These are phyloP conservation scores for Gomphus bonarii DNA, from an alignment of 1,284 basidiomycete species.

Conservation along the genomic window DNA sequence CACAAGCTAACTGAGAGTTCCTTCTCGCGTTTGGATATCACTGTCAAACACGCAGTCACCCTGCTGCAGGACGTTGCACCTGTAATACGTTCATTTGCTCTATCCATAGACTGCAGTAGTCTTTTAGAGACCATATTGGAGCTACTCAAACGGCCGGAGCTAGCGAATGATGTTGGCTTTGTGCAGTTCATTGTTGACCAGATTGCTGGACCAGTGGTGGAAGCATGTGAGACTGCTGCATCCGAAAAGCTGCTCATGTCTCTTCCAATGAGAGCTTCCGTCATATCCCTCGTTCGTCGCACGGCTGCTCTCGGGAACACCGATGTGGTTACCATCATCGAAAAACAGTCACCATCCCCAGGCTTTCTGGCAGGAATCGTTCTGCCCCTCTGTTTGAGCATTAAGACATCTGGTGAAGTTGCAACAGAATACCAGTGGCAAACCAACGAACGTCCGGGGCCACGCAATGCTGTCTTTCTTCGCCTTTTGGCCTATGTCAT, in stretches of 20 bases:
- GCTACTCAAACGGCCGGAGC: slow-evolving; percentile 36
- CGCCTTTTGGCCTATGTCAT: slow-evolving; percentile 54
- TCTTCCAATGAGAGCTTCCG: slow-evolving; percentile 36
- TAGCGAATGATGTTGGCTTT: slow-evolving; percentile 43
- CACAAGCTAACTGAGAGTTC: slow-evolving; percentile 36
- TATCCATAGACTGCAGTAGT: slow-evolving; percentile 50
- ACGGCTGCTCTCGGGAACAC: slow-evolving; percentile 42
- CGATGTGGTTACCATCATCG: slow-evolving; percentile 49
- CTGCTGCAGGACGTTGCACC: slow-evolving; percentile 51
- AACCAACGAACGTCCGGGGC: slow-evolving; percentile 34
- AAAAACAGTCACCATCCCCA: slow-evolving; percentile 43
- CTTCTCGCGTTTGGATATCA: slow-evolving; percentile 32
- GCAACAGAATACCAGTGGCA: slow-evolving; percentile 30
- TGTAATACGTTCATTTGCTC: slow-evolving; percentile 42
- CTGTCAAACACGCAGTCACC: slow-evolving; percentile 38
- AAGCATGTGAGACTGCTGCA: slow-evolving; percentile 43
- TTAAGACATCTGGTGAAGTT: slow-evolving; percentile 42
- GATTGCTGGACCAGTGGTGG: slow-evolving; percentile 49
- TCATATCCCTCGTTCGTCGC: slow-evolving; percentile 44
- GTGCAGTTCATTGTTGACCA: slow-evolving; percentile 44
- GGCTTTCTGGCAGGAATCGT: slow-evolving; percentile 50
- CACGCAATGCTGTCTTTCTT: slow-evolving; percentile 48
- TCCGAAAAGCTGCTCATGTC: slow-evolving; percentile 41
- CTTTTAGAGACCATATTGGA: slow-evolving; percentile 44
- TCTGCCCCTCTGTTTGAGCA: slow-evolving; percentile 47